A percentile compares a stretch with the other conserved stretches of the same genome.
These are phyloP conservation scores for Kwoniella shivajii DNA, from an alignment of 1,284 basidiomycete species.

Conservation along the genomic window DNA sequence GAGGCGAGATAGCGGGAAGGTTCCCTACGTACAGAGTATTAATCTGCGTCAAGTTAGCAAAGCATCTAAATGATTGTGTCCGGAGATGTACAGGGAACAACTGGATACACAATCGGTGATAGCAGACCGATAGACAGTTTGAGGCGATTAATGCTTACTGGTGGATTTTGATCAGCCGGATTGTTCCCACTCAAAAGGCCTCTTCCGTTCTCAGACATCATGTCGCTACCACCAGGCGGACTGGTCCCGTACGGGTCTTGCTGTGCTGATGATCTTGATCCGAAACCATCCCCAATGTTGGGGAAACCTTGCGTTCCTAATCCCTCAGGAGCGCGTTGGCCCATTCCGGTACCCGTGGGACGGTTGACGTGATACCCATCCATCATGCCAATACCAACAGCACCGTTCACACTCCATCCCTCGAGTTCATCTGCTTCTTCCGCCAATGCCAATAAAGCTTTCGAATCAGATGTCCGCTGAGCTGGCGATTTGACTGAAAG, in stretches of 20 bases:
- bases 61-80: not conserved
- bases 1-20: conserved; percentile 71
- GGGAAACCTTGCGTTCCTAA: not conserved
- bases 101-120: too few relatives aligned
- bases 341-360: not conserved
- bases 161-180: conserved; percentile 84
- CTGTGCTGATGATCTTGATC: conserved; percentile 6
- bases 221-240: conserved; percentile 31
- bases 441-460: conserved; percentile 51
- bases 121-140: not conserved
- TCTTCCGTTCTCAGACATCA: conserved; percentile 27
- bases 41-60: conserved; percentile 59
- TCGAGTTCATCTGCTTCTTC: conserved; percentile 54
- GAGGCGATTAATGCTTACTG: conserved; percentile 58
- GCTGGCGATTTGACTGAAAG: conserved; percentile 39
- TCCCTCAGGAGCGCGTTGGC: not conserved
- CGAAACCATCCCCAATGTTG: conserved; percentile 5
- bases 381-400: conserved; percentile 35
- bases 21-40: conserved; percentile 96
- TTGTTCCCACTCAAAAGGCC: conserved; percentile 52
- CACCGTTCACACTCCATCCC: conserved; percentile 46
- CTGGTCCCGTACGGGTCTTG: conserved; percentile 21
- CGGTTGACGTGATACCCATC: conserved; percentile 13
- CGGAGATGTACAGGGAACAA: too few relatives aligned
- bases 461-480: conserved; percentile 44